Conservation (phyloP, 179 eudicot species). For the Nepenthes alata region DNA sequence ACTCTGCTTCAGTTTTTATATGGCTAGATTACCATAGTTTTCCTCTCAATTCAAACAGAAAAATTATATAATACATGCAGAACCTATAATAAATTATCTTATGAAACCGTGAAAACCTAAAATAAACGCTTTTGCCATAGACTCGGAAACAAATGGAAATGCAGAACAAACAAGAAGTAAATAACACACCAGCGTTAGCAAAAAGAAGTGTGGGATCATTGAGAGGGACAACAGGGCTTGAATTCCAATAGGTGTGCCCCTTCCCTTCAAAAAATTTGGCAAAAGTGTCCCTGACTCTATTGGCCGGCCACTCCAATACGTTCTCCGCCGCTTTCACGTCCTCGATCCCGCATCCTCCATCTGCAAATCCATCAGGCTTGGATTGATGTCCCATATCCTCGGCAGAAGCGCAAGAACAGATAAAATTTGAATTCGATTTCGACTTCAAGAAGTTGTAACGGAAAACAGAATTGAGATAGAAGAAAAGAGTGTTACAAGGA, state of each 20-base stretch:
- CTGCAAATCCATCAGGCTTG: neutral
- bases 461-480: no score
- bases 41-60: no score
- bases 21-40: no score
- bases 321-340: neutral
- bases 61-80: no score
- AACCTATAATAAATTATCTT: neutral
- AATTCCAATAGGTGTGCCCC: constrained; percentile 53
- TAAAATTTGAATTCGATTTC: neutral
- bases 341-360: neutral
- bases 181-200: constrained; percentile 79
- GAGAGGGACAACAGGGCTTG: constrained; percentile 91
- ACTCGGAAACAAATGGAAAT: neutral
- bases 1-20: no score
- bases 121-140: no score
- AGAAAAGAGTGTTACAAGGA: no score
- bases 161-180: neutral
- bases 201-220: constrained; percentile 95
- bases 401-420: neutral
- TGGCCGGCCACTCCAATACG: constrained; percentile 64
- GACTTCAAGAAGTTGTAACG: neutral
- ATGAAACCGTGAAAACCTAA: no score
- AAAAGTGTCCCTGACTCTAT: constrained; percentile 46
- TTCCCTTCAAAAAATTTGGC: constrained; percentile 49
- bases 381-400: constrained; percentile 17